Evolutionary conservation across 768 basidiomycete species (phyloP).

Genomic region (Epithele typhae): DNA sequence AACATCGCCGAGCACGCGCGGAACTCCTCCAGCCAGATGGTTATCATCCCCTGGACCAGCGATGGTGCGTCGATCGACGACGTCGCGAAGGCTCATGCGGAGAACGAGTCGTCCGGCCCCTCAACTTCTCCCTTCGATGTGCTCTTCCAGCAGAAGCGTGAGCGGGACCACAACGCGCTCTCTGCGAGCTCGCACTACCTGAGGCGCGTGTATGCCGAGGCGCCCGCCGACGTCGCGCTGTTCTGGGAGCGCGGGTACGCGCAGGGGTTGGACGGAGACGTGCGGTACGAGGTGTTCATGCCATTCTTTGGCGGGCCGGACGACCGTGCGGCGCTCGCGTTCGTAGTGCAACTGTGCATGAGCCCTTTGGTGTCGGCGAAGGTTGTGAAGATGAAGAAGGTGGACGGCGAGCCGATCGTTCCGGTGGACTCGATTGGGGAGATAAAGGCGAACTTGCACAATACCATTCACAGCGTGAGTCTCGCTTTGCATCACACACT

Average conservation of each 20-base stretch:
- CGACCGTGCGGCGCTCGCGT: constrained; percentile 77
- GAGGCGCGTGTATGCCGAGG: constrained; percentile 71
- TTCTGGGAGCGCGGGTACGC: constrained; percentile 74
- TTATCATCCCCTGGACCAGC: constrained; percentile 80
- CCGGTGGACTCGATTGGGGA: constrained; percentile 28
- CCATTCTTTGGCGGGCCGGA: constrained; percentile 96
- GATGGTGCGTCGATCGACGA: constrained; percentile 3
- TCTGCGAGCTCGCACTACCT: constrained; percentile 79
- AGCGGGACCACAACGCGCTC: constrained; percentile 45
- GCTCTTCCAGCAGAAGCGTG: constrained; percentile 56
- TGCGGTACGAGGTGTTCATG: constrained; percentile 63
- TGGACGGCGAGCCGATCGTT: constrained; percentile 30
- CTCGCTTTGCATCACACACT: no score
- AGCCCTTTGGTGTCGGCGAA: constrained; percentile 66
- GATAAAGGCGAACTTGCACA: constrained; percentile 14
- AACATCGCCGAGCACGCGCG: constrained; percentile 59
- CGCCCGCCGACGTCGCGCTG: constrained; percentile 74
- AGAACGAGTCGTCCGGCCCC: constrained; percentile 24
- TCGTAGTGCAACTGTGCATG: constrained; percentile 77
- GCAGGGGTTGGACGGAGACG: constrained; percentile 23
- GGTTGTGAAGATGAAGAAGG: constrained; percentile 57
- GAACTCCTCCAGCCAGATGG: constrained; percentile 59
- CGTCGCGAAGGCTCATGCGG: background rate
- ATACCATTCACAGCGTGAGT: constrained; percentile 29
- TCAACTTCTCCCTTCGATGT: constrained; percentile 78